Conservation (phyloP, 345 rosid genomes). For the Rhodamnia rubescens region DNA sequence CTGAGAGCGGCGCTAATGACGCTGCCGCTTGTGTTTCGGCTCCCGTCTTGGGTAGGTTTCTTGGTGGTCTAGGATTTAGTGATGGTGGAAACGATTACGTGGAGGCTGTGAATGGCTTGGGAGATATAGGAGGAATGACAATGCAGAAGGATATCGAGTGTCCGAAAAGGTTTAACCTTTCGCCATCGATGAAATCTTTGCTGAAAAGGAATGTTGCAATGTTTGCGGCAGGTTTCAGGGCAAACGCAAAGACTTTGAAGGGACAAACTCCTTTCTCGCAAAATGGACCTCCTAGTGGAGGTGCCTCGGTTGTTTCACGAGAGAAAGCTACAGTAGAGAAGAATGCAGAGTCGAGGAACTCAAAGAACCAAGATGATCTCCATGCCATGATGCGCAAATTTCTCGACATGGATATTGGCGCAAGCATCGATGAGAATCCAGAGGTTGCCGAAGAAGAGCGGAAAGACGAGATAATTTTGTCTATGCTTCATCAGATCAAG, state of each 20-base stretch:
- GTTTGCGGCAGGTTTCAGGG: constrained; percentile 81
- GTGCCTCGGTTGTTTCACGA: constrained; percentile 9
- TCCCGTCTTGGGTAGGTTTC: constrained; percentile 60
- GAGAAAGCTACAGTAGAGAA: constrained; percentile 17
- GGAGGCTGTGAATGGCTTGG: background rate
- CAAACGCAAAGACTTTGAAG: constrained; percentile 50
- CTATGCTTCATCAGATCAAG: constrained; percentile 52
- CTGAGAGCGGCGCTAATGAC: constrained; percentile 27
- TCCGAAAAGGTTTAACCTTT: constrained; percentile 81
- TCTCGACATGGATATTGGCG: constrained; percentile 24
- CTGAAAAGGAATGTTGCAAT: constrained; percentile 82
- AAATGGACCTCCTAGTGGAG: constrained; percentile 22
- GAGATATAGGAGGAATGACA: background rate
- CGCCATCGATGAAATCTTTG: constrained; percentile 72
- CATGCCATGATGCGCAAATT: constrained; percentile 55
- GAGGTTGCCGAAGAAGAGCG: constrained; percentile 47
- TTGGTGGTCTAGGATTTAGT: constrained; percentile 85
- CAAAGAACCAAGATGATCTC: constrained; percentile 38
- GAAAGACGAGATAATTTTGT: constrained; percentile 62
- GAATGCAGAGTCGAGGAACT: constrained; percentile 31
- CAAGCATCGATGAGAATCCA: constrained; percentile 61
- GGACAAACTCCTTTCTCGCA: constrained; percentile 26
- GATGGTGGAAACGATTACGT: constrained; percentile 13
- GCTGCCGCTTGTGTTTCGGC: constrained; percentile 33
- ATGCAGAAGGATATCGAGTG: constrained; percentile 47